phyloP scores from a whole-genome alignment of 441 rosid species.

The Erysimum pusillum region DNA sequence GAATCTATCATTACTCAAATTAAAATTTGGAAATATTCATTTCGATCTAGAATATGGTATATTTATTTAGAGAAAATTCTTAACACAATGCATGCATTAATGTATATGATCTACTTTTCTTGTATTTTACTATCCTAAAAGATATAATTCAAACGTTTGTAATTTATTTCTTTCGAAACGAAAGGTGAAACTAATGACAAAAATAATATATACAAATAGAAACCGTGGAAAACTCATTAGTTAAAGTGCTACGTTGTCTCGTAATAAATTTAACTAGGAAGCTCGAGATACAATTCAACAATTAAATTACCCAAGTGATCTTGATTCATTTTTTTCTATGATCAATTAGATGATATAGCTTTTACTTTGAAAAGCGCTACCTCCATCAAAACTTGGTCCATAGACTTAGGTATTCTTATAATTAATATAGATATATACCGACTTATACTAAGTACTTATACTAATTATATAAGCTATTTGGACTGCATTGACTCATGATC shows the following conservation, averaged over 20 bases:
- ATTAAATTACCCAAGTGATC: slow-evolving; percentile 31
- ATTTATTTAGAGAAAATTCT: slow-evolving; percentile 4
- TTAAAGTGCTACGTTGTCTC: slow-evolving; percentile 34
- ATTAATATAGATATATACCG: slow-evolving; percentile 36
- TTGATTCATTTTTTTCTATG: slow-evolving; percentile 37
- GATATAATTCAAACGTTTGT: slow-evolving; percentile 13
- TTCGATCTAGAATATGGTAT: slow-evolving; percentile 30
- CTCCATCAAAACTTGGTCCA: slow-evolving; percentile 47
- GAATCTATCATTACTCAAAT: slow-evolving; percentile 26
- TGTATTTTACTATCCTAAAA: slow-evolving; percentile 13
- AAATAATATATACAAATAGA: slow-evolving; percentile 31
- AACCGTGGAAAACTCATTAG: slow-evolving; percentile 18
- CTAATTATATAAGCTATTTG: slow-evolving; percentile 43
- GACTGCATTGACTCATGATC: slow-evolving; percentile 73
- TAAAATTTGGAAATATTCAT: slow-evolving; percentile 27
- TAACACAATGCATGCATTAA: slow-evolving; percentile 30
- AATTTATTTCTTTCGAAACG: slow-evolving; percentile 3
- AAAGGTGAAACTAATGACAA: slow-evolving; percentile 3
- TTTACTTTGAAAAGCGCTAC: slow-evolving; percentile 41
- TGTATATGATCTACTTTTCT: slow-evolving; percentile 17
- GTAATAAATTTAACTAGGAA: slow-evolving; percentile 34
- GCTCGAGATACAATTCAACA: slow-evolving; percentile 23
- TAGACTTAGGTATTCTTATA: slow-evolving; percentile 31
- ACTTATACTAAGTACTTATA: slow-evolving; percentile 28
- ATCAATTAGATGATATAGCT: slow-evolving; percentile 45